Base-by-base conservation (phyloP, 164 flowering plant species). In the Magnolia officinalis region DNA sequence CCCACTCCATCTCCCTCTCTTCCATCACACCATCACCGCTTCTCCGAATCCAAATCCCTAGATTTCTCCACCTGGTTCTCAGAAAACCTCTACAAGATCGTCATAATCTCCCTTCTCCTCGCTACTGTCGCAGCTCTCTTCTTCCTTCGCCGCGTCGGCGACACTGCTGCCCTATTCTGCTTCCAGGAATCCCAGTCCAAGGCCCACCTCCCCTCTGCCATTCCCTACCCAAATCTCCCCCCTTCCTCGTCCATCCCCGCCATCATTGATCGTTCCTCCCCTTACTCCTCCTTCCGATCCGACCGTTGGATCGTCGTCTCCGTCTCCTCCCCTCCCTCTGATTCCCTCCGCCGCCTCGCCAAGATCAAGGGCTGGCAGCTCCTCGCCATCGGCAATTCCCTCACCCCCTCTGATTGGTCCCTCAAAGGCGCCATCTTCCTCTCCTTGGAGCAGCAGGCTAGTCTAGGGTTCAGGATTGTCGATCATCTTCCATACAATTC, bases 351-450 rank as follows among this genome's bases (percentile, higher is more conserved):
- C 11, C 85, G 73, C 59, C 85, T 92, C 55, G 86, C 80, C 52
- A 92, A 77, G 83, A 83, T 94, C 66, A 92, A 86, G 70, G 97
- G 99, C 14, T 96, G 99, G 99, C 99, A 96, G 77, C 87, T 94
- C 8, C 87, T 96, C 31, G 97, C 97, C 0, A 75, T 96, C 10
- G 99, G 97, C 19, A 88, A 86, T 80, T 90, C 98, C 16, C 85
- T 70, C 64, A 90, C 98, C 3, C 98, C 96, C 3, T 64, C 85
- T 18, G 96, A 94, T 80, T 96, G 99, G 99, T 79, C 50, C 45
- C 85, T 94, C 50, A 96, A 92, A 84, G 98, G 98, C 84, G 88
- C 92, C 49, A 91, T 96, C 50, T 94, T 83, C 75, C 79, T 96
- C 71, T 94, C 99, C 6, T 78, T 96, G 19, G 97, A 96, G 4